A percentile compares a stretch with the other conserved stretches of the same genome.
Evolutionary conservation across 2,329 filamentous ascomycete genomes (phyloP).

Genomic region (Cytospora piceae): DNA sequence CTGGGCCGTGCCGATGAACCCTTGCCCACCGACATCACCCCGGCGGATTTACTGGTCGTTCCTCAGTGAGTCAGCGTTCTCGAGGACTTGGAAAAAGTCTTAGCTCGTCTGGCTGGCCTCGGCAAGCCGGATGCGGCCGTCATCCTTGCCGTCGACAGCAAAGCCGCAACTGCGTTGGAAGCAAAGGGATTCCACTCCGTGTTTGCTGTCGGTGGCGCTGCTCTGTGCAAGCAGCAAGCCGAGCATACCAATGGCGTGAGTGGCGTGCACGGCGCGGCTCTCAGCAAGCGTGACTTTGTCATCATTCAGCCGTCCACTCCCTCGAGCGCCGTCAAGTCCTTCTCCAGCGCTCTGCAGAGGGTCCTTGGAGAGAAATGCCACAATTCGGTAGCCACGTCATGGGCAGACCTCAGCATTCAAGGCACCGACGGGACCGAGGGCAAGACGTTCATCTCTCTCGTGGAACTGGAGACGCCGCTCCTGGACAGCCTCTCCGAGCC

Average conservation of each 20-base stretch:
- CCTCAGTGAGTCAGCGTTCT: conserved; percentile 1
- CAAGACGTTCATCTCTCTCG: neutral
- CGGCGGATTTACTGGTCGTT: conserved; percentile 22
- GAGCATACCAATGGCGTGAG: conserved; percentile 19
- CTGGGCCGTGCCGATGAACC: conserved; percentile 16
- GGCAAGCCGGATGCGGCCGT: conserved; percentile 18
- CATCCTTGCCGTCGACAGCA: conserved; percentile 5
- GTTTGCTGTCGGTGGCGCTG: conserved; percentile 11
- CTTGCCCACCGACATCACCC: conserved; percentile 13
- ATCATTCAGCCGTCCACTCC: conserved; percentile 21
- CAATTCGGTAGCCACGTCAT: neutral
- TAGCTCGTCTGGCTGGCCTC: conserved; percentile 5
- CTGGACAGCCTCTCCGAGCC: conserved; percentile 7
- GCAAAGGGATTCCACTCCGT: conserved; percentile 18
- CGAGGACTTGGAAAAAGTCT: conserved; percentile 10
- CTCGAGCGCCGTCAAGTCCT: neutral
- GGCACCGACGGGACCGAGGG: neutral
- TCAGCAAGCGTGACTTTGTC: conserved; percentile 18
- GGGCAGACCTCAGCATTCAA: neutral
- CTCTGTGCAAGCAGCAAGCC: conserved; percentile 17
- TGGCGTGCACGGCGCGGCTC: neutral
- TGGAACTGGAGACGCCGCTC: conserved; percentile 1
- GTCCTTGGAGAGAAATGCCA: neutral
- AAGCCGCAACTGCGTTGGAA: conserved; percentile 10
- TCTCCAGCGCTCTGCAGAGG: conserved; percentile 7